Evolutionary conservation across 192 early-diverging fungal genomes (phyloP), one percentile per base, ranked within the genome.

Genomic region (Gryganskiella cystojenkinii): DNA sequence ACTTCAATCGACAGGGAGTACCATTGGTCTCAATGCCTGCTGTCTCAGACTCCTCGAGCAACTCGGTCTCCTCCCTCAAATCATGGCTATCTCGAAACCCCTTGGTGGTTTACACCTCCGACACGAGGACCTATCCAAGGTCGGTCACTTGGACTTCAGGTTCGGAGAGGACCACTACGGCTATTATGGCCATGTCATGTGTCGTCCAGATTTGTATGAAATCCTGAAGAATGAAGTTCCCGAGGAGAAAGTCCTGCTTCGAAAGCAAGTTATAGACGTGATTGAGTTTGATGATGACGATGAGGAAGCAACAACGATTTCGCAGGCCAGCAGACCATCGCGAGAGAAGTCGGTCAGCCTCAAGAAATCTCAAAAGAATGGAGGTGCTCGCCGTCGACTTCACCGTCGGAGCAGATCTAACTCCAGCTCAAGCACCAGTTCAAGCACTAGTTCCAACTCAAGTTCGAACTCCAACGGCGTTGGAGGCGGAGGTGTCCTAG

Each of bases 21-120:
- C 67, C n/a, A 65, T 81, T 4, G 80, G 60, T 17, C 67, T 81
- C 10, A 65, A 60, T 8, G 65, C 80, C 0, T 63, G 61, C 11
- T 15, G 55, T 7, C 71, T 70, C 19, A 63, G 65, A 22, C 35
- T 81, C 47, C 27, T 81, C 33, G 71, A 75, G 9, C 72, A 73
- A 49, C 67, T 81, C 9, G 80, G 71, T 7, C 35, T 81, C n/a
- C 40, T 42, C 19, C 35, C 28, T 1, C 62, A 69, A 7, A 65
- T 81, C 31, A 53, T 66, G 49, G 44, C 49, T 14, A 59, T 66
- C 10, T 33, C 71, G 22, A 74, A 74, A 15, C 71, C 71, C 15
- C 65, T 74, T n/a, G 55, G 55, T 14, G 63, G 71, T 8, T 52
- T 64, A 49, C 46, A n/a, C 34, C 44, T 57, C 15, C 62, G 43